These are phyloP conservation scores for Amphicarpaea edgeworthii DNA, from an alignment of 306 rosid genomes.

Conservation along the genomic window DNA sequence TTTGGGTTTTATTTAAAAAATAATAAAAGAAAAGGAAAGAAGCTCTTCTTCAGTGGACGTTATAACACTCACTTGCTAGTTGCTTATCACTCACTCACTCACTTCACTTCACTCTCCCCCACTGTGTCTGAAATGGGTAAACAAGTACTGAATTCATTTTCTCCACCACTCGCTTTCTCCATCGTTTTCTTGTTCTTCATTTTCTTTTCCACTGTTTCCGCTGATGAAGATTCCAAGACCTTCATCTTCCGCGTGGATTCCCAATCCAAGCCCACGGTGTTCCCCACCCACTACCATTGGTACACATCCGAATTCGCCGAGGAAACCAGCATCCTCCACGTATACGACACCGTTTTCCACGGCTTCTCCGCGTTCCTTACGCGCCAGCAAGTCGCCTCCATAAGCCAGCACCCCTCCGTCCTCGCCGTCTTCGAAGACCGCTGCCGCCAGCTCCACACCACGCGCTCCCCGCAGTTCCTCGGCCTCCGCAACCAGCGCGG, in stretches of 20 bases:
- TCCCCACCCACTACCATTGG: conserved; percentile 87
- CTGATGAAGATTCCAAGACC: conserved; percentile 50
- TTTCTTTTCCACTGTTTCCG: conserved; percentile 26
- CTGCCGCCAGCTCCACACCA: conserved; percentile 83
- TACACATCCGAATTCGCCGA: conserved; percentile 75
- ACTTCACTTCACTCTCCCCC: conserved; percentile 34
- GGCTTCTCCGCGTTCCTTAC: conserved; percentile 88
- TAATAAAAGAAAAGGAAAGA: not conserved
- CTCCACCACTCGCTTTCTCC: conserved; percentile 30
- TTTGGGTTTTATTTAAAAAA: not conserved
- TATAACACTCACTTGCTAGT: conserved; percentile 42
- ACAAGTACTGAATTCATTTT: not conserved
- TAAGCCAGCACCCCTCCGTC: conserved; percentile 63
- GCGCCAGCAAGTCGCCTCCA: conserved; percentile 48
- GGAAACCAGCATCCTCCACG: conserved; percentile 65
- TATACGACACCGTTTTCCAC: conserved; percentile 79
- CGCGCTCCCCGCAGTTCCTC: conserved; percentile 93
- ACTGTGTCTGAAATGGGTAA: conserved; percentile 30
- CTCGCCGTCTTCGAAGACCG: conserved; percentile 81
- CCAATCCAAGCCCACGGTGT: conserved; percentile 71
- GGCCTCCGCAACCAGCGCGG: conserved; percentile 93
- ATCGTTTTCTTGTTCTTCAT: conserved; percentile 34
- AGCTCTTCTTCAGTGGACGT: conserved; percentile 9
- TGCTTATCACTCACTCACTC: conserved; percentile 5
- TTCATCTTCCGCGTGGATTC: conserved; percentile 75